These are phyloP conservation scores for Angophora floribunda DNA, from an alignment of 345 rosid genomes.

Conservation along the genomic window DNA sequence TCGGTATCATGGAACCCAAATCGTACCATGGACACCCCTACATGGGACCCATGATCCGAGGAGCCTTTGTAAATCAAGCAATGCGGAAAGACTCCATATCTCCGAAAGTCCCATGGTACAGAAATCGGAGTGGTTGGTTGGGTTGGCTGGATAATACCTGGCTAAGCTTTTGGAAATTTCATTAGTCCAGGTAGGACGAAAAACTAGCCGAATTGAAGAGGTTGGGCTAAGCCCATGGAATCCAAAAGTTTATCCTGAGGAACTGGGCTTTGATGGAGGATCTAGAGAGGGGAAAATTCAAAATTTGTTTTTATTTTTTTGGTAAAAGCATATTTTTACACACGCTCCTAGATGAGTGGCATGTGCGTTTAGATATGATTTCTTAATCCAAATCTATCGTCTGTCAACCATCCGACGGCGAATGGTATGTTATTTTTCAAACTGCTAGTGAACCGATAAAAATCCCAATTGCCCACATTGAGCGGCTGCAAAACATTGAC, in stretches of 20 bases:
- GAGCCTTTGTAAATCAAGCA: neutral
- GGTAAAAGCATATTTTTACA: neutral
- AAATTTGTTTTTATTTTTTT: neutral
- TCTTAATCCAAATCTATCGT: neutral
- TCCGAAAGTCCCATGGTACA: neutral
- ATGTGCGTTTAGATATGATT: neutral
- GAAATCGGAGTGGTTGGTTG: neutral
- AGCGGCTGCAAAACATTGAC: neutral
- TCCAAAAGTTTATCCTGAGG: neutral
- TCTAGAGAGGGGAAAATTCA: too few relatives aligned
- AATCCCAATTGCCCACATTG: neutral
- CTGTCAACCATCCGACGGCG: neutral
- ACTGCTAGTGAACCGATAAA: neutral
- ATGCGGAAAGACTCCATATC: neutral
- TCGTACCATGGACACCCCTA: neutral
- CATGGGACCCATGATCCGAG: neutral
- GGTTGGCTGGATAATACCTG: neutral
- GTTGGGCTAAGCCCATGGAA: neutral
- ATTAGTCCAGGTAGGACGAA: neutral
- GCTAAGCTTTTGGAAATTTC: neutral
- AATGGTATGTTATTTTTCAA: neutral
- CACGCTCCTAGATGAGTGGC: neutral
- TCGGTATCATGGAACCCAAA: neutral
- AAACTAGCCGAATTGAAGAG: neutral
- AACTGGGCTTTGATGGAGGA: neutral